phyloP scores from a whole-genome alignment of 2,329 filamentous ascomycete genomes.

The Lasiodiplodia sp. region DNA sequence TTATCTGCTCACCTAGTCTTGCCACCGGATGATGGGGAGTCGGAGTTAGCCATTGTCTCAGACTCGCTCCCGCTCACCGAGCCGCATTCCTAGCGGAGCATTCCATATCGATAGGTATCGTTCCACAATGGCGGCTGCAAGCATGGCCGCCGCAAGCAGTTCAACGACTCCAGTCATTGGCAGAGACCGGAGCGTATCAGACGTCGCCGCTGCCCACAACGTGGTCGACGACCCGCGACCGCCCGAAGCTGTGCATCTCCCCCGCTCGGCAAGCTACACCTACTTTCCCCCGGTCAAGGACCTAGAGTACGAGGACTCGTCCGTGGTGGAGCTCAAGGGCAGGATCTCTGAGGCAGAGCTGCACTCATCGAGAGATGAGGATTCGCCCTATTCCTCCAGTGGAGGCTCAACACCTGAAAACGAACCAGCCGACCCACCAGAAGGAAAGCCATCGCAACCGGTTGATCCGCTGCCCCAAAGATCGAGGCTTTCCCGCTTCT shows the following conservation, averaged over 20 bases:
- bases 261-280: constrained; percentile 50
- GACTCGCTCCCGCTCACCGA: constrained; percentile 21
- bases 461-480: constrained; percentile 19
- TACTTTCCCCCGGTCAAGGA: constrained; percentile 50
- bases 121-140: constrained; percentile 24
- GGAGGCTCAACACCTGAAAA: constrained; percentile 55
- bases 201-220: constrained; percentile 18
- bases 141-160: constrained; percentile 26
- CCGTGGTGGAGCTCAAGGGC: constrained; percentile 40
- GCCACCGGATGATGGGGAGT: constrained; percentile 27
- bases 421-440: constrained; percentile 41
- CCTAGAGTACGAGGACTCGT: constrained; percentile 40
- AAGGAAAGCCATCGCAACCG: constrained; percentile 30
- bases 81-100: constrained; percentile 27
- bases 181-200: constrained; percentile 29
- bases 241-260: constrained; percentile 40
- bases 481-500: constrained; percentile 37
- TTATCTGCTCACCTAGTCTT: constrained; percentile 15
- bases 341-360: constrained; percentile 44
- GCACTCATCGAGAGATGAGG: constrained; percentile 37
- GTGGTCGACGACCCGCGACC: constrained; percentile 33
- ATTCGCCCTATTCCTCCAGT: constrained; percentile 50
- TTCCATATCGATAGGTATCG: constrained; percentile 28
- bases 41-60: constrained; percentile 25
- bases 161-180: constrained; percentile 12